phyloP scores from a whole-genome alignment of 768 basidiomycete genomes.

The Gloeopeniophorella convolvens region DNA sequence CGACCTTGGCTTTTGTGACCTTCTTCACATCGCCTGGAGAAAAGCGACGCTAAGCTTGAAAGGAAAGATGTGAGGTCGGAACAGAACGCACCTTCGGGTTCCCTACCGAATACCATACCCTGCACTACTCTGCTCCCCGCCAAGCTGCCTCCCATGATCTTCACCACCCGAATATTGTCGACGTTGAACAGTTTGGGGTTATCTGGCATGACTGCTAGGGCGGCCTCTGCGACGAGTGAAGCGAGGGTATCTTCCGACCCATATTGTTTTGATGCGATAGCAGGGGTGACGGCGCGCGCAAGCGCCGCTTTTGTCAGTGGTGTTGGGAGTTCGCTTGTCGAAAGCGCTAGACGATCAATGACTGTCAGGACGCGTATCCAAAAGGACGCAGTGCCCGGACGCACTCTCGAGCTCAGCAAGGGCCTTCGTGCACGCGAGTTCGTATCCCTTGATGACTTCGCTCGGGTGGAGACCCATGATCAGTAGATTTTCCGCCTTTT shows the following conservation, averaged over 20 bases:
- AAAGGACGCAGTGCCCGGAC: too few relatives aligned
- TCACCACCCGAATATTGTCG: conserved; percentile 96
- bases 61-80: neutral
- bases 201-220: conserved; percentile 83
- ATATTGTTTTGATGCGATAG: conserved; percentile 97
- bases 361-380: neutral
- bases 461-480: conserved; percentile 97
- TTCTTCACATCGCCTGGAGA: conserved; percentile 81
- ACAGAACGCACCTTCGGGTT: conserved; percentile 71
- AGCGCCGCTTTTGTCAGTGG: conserved; percentile 69
- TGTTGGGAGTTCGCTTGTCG: conserved; percentile 59
- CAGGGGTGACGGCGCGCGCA: conserved; percentile 72
- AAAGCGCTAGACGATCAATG: conserved; percentile 46
- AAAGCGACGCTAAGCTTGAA: neutral
- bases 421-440: conserved; percentile 80
- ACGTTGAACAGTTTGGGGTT: conserved; percentile 94
- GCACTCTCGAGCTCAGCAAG: conserved; percentile 85
- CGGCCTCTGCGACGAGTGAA: conserved; percentile 85
- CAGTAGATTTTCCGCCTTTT: conserved; percentile 86
- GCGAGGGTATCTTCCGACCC: conserved; percentile 84
- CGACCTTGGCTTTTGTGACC: conserved; percentile 82
- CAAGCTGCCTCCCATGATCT: conserved; percentile 95
- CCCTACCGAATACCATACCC: conserved; percentile 97
- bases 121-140: conserved; percentile 79
- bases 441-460: conserved; percentile 93